Conservation (phyloP, 1,139 yeast species). For the Suzukiozyma palmioleophila region DNA sequence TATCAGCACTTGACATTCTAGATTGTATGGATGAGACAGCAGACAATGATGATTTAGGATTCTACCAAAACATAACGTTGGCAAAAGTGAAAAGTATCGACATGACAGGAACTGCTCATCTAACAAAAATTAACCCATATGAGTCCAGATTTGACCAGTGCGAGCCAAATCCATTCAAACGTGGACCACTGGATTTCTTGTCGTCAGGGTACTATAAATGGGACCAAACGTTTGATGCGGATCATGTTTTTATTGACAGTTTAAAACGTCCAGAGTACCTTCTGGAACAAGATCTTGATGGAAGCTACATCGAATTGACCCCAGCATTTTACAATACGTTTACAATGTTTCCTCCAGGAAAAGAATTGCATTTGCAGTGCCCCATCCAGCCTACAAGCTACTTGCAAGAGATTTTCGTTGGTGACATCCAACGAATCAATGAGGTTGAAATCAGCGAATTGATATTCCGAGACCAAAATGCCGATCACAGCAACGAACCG, state of each 20-base stretch:
- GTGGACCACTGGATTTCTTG: slow-evolving; percentile 15
- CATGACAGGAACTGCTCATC: slow-evolving; percentile 13
- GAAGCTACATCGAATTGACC: slow-evolving; percentile 30
- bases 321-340: slow-evolving; percentile 24
- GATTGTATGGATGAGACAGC: slow-evolving; percentile 3
- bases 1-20: slow-evolving; percentile 6
- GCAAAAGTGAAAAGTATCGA: slow-evolving; percentile 11
- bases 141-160: slow-evolving; percentile 22
- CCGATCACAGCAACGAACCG: slow-evolving; percentile 6
- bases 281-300: slow-evolving; percentile 16
- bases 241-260: slow-evolving; percentile 26
- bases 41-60: slow-evolving; percentile 7
- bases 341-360: slow-evolving; percentile 18
- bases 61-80: slow-evolving; percentile 16
- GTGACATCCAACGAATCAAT: slow-evolving; percentile 24
- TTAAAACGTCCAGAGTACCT: slow-evolving; percentile 35
- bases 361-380: slow-evolving; percentile 17
- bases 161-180: slow-evolving; percentile 27
- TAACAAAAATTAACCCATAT: slow-evolving; percentile 19
- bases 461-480: slow-evolving; percentile 14
- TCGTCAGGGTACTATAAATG: slow-evolving; percentile 32
- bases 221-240: slow-evolving; percentile 38
- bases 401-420: slow-evolving; percentile 28
- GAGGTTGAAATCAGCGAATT: slow-evolving; percentile 20
- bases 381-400: slow-evolving; percentile 24